Percentiles rank a stretch among this genome's conserved stretches.
These are phyloP conservation scores for Penicillium sp. DNA, from an alignment of 2,329 filamentous ascomycete species.

Conservation along the genomic window DNA sequence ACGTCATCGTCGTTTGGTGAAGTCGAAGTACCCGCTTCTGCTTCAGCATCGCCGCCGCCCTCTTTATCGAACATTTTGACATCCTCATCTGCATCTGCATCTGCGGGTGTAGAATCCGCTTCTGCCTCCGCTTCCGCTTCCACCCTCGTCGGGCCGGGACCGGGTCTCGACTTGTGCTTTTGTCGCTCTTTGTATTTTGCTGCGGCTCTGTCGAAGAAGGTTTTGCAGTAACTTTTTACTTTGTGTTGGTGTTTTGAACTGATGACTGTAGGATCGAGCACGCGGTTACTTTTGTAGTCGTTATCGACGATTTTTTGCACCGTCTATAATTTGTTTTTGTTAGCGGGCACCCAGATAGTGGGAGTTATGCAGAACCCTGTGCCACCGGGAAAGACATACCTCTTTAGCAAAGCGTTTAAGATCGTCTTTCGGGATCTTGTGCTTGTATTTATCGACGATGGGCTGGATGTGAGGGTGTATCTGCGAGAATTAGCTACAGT, in stretches of 20 bases:
- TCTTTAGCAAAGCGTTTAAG: slow-evolving; percentile 69
- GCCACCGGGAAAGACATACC: slow-evolving; percentile 40
- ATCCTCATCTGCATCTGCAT: slow-evolving; percentile 25
- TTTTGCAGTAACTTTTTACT: slow-evolving; percentile 80
- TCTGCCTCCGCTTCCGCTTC: not conserved
- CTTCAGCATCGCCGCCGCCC: slow-evolving; percentile 36
- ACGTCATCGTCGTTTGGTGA: slow-evolving; percentile 53
- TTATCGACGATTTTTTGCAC: slow-evolving; percentile 88
- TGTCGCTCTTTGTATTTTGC: slow-evolving; percentile 73
- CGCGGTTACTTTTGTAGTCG: slow-evolving; percentile 88
- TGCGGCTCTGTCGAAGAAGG: slow-evolving; percentile 85
- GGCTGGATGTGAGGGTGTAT: slow-evolving; percentile 83
- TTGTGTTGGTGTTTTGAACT: slow-evolving; percentile 78
- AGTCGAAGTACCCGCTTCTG: slow-evolving; percentile 29
- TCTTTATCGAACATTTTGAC: slow-evolving; percentile 49
- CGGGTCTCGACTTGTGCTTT: slow-evolving; percentile 60
- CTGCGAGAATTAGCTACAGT: slow-evolving; percentile 49
- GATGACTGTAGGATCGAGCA: slow-evolving; percentile 78
- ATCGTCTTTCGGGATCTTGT: slow-evolving; percentile 82
- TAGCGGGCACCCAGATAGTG: too few species aligned
- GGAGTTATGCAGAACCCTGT: too few species aligned
- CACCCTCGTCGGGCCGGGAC: slow-evolving; percentile 23
- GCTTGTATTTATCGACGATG: slow-evolving; percentile 82
- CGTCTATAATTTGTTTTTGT: slow-evolving; percentile 49
- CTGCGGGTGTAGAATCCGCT: slow-evolving; percentile 13